phyloP scores from a whole-genome alignment of 768 basidiomycete species.

The Tulasnella sp. region DNA sequence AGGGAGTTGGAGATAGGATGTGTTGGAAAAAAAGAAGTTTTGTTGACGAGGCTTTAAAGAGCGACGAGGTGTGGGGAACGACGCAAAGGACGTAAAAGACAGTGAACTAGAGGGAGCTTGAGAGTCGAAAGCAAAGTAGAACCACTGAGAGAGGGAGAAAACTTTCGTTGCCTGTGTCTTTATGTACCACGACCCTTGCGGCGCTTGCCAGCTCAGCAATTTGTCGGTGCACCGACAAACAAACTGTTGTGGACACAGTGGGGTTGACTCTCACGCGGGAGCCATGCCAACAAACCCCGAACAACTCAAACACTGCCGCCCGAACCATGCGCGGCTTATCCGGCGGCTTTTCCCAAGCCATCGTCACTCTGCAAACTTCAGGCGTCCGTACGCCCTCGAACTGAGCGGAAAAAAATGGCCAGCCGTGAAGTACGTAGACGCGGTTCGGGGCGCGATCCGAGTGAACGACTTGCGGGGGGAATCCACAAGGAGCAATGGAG shows the following conservation, averaged over 20 bases:
- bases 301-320: not conserved
- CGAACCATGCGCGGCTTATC: not conserved
- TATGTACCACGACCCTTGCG: not conserved
- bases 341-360: not conserved
- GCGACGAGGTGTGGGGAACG: not conserved
- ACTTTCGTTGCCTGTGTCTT: not conserved
- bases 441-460: not conserved
- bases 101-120: not conserved
- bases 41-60: not conserved
- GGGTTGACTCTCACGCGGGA: not conserved
- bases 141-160: not conserved
- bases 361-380: not conserved
- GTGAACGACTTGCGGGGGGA: not conserved
- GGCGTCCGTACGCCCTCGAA: not conserved
- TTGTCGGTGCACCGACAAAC: not conserved
- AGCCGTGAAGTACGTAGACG: not conserved
- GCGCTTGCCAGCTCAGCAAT: not conserved
- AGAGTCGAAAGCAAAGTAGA: not conserved
- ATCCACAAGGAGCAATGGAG: not conserved
- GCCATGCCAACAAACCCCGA: not conserved
- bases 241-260: not conserved
- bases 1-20: not conserved
- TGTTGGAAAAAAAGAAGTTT: too few relatives aligned
- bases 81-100: not conserved
- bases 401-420: not conserved